These are phyloP conservation scores for Phyllosticta citrichinensis DNA, from an alignment of 2,329 filamentous ascomycete genomes.

Conservation along the genomic window DNA sequence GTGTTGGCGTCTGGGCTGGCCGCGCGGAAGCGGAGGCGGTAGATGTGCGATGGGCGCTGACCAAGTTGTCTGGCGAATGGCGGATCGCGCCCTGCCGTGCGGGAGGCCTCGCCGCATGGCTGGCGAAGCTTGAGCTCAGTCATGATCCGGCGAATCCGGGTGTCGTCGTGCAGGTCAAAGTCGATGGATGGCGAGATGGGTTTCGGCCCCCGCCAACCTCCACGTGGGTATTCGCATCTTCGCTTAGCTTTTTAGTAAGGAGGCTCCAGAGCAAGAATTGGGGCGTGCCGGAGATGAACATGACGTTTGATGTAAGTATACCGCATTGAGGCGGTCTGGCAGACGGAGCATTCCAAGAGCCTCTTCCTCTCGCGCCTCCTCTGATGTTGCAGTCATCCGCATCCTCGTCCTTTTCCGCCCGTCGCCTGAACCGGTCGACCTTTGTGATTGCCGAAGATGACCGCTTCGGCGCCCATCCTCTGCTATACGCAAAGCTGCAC, in stretches of 20 bases:
- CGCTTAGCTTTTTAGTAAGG: neutral
- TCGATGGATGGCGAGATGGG: neutral
- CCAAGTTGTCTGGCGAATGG: neutral
- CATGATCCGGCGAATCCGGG: neutral
- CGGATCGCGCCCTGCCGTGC: neutral
- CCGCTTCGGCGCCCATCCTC: constrained; percentile 32
- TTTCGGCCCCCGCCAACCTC: neutral
- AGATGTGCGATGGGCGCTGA: neutral
- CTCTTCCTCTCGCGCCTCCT: neutral
- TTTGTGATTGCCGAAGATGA: constrained; percentile 38
- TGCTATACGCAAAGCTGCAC: constrained; percentile 39
- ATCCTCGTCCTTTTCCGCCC: constrained; percentile 24
- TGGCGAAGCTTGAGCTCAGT: neutral
- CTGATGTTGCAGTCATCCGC: neutral
- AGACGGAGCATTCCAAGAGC: neutral
- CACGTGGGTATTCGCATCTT: neutral
- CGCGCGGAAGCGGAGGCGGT: neutral
- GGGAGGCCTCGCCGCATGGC: neutral
- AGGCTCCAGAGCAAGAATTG: neutral
- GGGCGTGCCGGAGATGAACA: neutral
- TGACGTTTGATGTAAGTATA: neutral
- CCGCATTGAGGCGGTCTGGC: neutral
- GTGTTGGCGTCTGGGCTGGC: neutral
- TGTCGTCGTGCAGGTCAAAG: neutral
- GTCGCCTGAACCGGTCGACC: constrained; percentile 32